Evolutionary conservation across 768 basidiomycete genomes (phyloP).

Genomic region (Strobilomyces confusus): DNA sequence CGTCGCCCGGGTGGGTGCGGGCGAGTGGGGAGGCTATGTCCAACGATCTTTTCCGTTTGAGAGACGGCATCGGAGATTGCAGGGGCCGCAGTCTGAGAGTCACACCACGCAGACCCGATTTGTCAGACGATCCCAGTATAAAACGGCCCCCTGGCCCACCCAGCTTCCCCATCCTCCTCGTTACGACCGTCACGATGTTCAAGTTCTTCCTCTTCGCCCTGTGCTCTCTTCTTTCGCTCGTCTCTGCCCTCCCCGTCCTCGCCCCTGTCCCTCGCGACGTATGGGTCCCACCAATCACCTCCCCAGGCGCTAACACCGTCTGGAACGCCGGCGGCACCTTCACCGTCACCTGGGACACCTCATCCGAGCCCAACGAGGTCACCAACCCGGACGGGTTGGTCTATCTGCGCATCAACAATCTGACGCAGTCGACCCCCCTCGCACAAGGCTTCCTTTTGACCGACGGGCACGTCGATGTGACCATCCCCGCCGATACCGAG

Average conservation of each 20-base stretch:
- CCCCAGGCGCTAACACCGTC: conserved; percentile 32
- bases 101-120: neutral
- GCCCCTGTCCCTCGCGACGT: conserved; percentile 39
- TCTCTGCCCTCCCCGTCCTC: conserved; percentile 28
- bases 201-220: conserved; percentile 11
- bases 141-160: neutral
- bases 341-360: conserved; percentile 46
- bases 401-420: conserved; percentile 35
- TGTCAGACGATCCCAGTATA: conserved; percentile 16
- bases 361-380: conserved; percentile 40
- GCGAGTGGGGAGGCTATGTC: conserved; percentile 65
- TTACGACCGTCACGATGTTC: conserved; percentile 23
- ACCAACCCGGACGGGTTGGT: conserved; percentile 45
- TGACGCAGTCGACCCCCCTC: conserved; percentile 34
- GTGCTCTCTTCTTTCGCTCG: conserved; percentile 24
- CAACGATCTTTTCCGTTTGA: conserved; percentile 35
- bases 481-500: conserved; percentile 34
- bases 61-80: conserved; percentile 23
- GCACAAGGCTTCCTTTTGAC: conserved; percentile 37
- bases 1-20: conserved; percentile 29
- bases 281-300: conserved; percentile 41
- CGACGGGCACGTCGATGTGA: conserved; percentile 34
- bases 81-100: neutral
- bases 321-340: conserved; percentile 41
- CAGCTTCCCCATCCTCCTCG: neutral